A percentile compares a stretch with the other conserved stretches of the same genome.
These are phyloP conservation scores for Peniophora sp. DNA, from an alignment of 1,284 basidiomycete genomes.

Conservation along the genomic window DNA sequence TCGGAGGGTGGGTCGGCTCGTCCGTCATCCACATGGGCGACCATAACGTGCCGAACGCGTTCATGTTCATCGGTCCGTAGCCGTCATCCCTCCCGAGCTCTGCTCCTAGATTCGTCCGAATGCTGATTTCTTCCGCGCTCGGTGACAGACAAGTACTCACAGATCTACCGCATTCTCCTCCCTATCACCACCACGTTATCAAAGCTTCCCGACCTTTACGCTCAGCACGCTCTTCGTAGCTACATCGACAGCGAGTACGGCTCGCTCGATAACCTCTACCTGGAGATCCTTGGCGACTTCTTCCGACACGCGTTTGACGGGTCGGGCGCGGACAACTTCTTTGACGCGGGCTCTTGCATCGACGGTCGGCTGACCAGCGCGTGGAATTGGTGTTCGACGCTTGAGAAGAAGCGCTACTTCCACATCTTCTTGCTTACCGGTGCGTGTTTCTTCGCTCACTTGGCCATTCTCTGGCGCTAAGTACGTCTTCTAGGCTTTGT, in stretches of 20 bases:
- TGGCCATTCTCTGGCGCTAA: background rate
- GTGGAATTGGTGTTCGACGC: slow-evolving; percentile 77
- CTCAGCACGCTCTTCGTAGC: slow-evolving; percentile 59
- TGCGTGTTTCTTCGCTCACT: slow-evolving; percentile 28
- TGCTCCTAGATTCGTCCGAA: background rate
- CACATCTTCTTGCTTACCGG: slow-evolving; percentile 69
- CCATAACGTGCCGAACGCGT: slow-evolving; percentile 81
- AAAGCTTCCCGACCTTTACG: slow-evolving; percentile 56
- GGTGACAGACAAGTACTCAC: slow-evolving; percentile 68
- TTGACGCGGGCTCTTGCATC: slow-evolving; percentile 63
- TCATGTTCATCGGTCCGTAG: slow-evolving; percentile 65
- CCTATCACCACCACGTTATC: slow-evolving; percentile 73
- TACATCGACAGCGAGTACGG: slow-evolving; percentile 79
- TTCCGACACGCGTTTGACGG: slow-evolving; percentile 81
- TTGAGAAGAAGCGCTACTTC: slow-evolving; percentile 81
- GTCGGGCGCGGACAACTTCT: slow-evolving; percentile 75
- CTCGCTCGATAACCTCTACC: slow-evolving; percentile 53
- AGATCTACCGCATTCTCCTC: slow-evolving; percentile 78
- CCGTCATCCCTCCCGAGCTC: background rate
- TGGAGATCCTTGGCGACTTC: slow-evolving; percentile 71
- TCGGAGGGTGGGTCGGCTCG: slow-evolving; percentile 72
- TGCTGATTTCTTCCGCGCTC: background rate
- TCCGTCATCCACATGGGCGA: slow-evolving; percentile 57
- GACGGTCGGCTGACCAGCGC: slow-evolving; percentile 69
- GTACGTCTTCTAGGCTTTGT: slow-evolving; percentile 48